Base-by-base conservation (phyloP, 1,284 basidiomycete species). In the Ceratobasidium sp. region DNA sequence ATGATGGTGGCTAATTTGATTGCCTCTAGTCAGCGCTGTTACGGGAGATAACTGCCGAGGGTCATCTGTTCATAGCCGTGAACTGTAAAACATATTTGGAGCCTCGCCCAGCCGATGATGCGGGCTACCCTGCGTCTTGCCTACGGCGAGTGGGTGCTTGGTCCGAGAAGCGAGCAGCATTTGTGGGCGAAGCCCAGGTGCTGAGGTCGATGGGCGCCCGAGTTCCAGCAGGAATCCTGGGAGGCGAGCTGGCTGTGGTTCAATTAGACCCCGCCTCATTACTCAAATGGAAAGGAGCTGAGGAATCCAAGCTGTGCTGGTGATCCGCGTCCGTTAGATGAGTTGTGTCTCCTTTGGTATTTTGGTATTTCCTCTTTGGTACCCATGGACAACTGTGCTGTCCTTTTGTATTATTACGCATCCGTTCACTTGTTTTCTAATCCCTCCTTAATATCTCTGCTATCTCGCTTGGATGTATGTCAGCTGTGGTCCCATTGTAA, bases 301-400 rank as follows among this genome's bases (percentile, higher is more conserved):
- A 69, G 49, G 66, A 69, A 18, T 69, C 66, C 41, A 69, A 69
- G 54, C 44, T 69, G 21, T 69, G 66, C 38, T 69, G 66, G 66
- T 69, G 54, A 69, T 52, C 11, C 30, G 49, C 26, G n/a, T 30
- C 50, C 49, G 21, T 44, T 58, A 58, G 57, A 58, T 58, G 57
- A 43, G 35, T 62, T 35, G 55, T 18, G 21, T 30, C 35, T 21
- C 46, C 58, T 44, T 35, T 35, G 26, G n/a, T 28, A 28, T 67
- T 67, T 46, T 50, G 64, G 50, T 8, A 41, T 14, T n/a, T n/a
- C n/a, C n/a, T n/a, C 30, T 18, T 21, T 41, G 57, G 57, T 58
- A 43, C 35, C n/a, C 57, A 58, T 58, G 57, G 57, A 41, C 54
- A n/a, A n/a, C n/a, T 57, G 35, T 41, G 57, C 16, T 43, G 57